Base-by-base conservation (phyloP, 257 asterid genomes). In the Knoxia roxburghii region DNA sequence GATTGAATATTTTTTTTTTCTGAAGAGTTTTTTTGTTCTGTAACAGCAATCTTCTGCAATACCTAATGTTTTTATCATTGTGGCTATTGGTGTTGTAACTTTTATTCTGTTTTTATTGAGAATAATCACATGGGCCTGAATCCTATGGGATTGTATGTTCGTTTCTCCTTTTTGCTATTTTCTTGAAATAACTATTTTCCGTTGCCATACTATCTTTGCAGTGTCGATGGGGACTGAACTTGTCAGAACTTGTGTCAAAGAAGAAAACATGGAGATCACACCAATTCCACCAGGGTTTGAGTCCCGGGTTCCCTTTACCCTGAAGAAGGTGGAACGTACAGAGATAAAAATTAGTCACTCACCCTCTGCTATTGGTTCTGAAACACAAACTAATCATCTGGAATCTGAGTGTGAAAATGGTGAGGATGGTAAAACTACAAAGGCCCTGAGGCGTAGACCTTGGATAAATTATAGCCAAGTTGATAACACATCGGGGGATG, bases 231-330 rank as follows among this genome's bases (percentile, higher is more conserved):
- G 91, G 72, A 88, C 90, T 1, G 83, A 89, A 79, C 86, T 93
- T 69, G 86, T 86, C 64, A 87, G 89, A 62, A 84, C 82, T 76
- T 76, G 87, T 64, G 77, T 78, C 57, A 84, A 90, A 78, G 95
- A 84, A 67, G 96, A 93, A 70, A 80, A 79, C 78, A 82, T 90
- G 90, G 91, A 88, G 41, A 76, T 81, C 33, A 69, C 95, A 60
- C 70, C 92, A 61, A 86, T 92, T 68, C 99, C 99, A 24, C 96
- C 99, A 59, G 97, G 97, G 65, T 94, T 94, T 65, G 99, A 94
- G 88, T 80, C 96, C 65, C 80, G 90, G 74, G 84, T 75, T 41
- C 86, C 95, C 69, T 84, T 85, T 78, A 76, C 86, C 75, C 65
- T 85, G 57, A 85, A 85, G 78, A 90, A 76, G 82, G 80, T 77